Conservation (phyloP, 2,329 filamentous ascomycete species). For the Fusarium heterosporum region DNA sequence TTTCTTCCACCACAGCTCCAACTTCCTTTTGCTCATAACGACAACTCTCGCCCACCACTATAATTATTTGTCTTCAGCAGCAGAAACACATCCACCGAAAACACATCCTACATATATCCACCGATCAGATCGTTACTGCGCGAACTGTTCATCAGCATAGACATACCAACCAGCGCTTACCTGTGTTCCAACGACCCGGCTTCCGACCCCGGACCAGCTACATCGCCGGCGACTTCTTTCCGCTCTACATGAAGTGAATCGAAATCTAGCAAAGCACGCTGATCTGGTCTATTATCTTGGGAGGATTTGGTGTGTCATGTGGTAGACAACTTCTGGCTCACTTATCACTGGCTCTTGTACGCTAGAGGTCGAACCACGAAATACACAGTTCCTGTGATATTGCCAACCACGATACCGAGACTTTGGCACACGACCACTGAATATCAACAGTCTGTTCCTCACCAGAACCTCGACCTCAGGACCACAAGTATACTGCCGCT, state of each 20-base stretch:
- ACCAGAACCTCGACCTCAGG: not conserved
- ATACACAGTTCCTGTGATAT: not conserved
- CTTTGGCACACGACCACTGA: not conserved
- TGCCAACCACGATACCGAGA: not conserved
- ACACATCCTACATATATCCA: constrained; percentile 4
- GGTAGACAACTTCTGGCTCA: constrained; percentile 7
- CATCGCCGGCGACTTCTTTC: constrained; percentile 1
- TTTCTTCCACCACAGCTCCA: constrained; percentile 6
- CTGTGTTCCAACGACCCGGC: constrained; percentile 6
- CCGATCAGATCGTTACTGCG: constrained; percentile 15
- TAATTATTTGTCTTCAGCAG: constrained; percentile 11
- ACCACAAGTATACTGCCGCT: constrained; percentile 9
- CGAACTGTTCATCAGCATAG: constrained; percentile 16
- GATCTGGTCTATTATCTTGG: not conserved
- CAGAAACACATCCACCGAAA: constrained; percentile 12
- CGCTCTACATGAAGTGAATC: constrained; percentile 6
- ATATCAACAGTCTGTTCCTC: constrained; percentile 10
- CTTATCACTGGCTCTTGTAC: not conserved
- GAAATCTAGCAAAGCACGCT: not conserved
- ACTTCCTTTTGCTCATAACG: not conserved
- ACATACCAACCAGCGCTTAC: constrained; percentile 12
- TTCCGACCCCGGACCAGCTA: not conserved
- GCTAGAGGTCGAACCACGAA: constrained; percentile 21
- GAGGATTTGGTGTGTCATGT: constrained; percentile 6
- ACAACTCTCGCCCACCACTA: not conserved